Base-by-base conservation (phyloP, 352 stramenopile species). In the Phytophthora sp. region DNA sequence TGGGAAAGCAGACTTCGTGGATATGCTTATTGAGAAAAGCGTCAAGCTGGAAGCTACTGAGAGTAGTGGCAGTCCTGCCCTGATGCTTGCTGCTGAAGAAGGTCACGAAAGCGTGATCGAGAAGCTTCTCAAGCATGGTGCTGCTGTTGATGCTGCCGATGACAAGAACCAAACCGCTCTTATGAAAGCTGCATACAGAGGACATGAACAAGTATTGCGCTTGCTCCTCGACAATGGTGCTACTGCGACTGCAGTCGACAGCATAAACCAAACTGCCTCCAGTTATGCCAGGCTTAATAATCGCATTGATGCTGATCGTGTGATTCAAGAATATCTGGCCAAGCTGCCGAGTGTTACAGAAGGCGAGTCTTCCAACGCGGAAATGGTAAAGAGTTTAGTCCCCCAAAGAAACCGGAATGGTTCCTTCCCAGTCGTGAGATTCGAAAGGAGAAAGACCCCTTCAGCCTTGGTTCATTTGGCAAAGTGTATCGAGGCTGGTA, bases 401-500 rank as follows among this genome's bases (percentile, higher is more conserved):
- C 24, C 13, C n/a, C 11, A 46, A 43, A 46, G 31, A 49, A 9
- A 26, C 53, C 30, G 10, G 39, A 61, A 2, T 61, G 53, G 53
- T 61, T 61, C 30, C 21, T 61, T 23, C 39, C 53, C n/a, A 61
- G 39, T 7, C 53, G 53, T 38, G 53, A 61, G 32, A 45, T 61
- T 11, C 30, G 53, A 9, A 61, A 52, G 31, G 53, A 61, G 28
- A 52, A 61, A 21, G 39, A 61, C 15, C 41, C 21, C 5, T 61
- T 61, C 41, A 53, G 53, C 23, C 52, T 52, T 27, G 43, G 54
- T 13, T 54, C 54, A 7, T 62, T 62, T 26, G 54, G 54, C 9
- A 54, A 54, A 17, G 54, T 62, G 4, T 62, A 62, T 44, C 54
- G 54, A 35, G 54, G 54, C 5, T 44, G 42, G 54, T 62, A 43